A percentile compares a stretch with the other conserved stretches of the same genome.
These are phyloP conservation scores for Neurospora sp. DNA, from an alignment of 495 filamentous ascomycete genomes.

Conservation along the genomic window DNA sequence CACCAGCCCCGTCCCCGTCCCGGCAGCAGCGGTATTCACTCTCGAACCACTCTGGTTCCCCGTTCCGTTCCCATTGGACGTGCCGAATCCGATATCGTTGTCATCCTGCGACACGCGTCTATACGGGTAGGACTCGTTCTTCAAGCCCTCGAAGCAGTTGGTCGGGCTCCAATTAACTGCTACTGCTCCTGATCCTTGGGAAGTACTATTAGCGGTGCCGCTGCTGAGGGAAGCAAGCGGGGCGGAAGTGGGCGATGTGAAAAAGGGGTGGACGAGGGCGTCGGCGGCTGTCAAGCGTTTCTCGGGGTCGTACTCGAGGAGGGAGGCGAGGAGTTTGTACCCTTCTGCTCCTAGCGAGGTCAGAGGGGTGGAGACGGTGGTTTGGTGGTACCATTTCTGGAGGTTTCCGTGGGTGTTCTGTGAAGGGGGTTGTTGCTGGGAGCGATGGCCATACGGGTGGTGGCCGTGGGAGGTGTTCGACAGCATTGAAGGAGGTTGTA, in stretches of 20 bases:
- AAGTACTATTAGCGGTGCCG: not conserved
- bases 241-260: constrained; percentile 33
- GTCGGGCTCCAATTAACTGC: constrained; percentile 48
- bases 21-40: constrained; percentile 28
- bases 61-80: constrained; percentile 62
- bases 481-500: constrained; percentile 27
- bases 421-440: constrained; percentile 27
- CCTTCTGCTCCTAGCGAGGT: constrained; percentile 61
- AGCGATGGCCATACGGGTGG: constrained; percentile 37
- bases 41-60: constrained; percentile 73
- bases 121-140: constrained; percentile 70
- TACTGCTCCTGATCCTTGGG: not conserved
- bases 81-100: constrained; percentile 82
- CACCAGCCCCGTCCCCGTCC: not conserved
- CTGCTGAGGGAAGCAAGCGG: not conserved
- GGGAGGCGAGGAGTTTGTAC: constrained; percentile 64
- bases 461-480: constrained; percentile 26
- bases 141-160: constrained; percentile 87
- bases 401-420: constrained; percentile 24
- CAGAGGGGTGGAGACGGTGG: constrained; percentile 29
- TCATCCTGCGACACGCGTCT: constrained; percentile 87
- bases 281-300: constrained; percentile 75
- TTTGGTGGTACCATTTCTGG: constrained; percentile 49
- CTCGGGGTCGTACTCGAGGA: constrained; percentile 89
- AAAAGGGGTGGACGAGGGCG: constrained; percentile 83